Evolutionary conservation across 2,329 filamentous ascomycete genomes (phyloP).

Genomic region (Trichoderma koningii): DNA sequence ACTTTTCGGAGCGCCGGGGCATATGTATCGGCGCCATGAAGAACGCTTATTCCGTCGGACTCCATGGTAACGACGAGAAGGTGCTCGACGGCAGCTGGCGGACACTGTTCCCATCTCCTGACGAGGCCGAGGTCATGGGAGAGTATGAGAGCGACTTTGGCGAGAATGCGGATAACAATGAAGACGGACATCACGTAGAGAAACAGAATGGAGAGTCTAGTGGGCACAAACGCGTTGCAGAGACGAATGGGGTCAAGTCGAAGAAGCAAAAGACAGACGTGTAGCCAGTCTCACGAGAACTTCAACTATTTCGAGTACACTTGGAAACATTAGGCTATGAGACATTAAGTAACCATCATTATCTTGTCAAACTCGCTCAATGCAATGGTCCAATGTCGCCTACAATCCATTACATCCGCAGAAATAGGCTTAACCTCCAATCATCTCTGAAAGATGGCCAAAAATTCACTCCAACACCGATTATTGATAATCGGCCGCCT

Average conservation of each 20-base stretch:
- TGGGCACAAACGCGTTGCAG: constrained; percentile 34
- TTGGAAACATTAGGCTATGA: background rate
- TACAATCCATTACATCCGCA: background rate
- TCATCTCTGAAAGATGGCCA: constrained; percentile 13
- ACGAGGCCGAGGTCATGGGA: constrained; percentile 42
- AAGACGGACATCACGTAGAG: constrained; percentile 30
- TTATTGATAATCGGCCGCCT: background rate
- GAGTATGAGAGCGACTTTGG: constrained; percentile 40
- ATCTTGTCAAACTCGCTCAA: background rate
- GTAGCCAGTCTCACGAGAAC: background rate
- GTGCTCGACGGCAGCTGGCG: constrained; percentile 64
- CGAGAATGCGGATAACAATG: constrained; percentile 39
- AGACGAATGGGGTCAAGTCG: constrained; percentile 26
- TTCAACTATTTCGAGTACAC: too few relatives aligned
- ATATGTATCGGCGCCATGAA: constrained; percentile 70
- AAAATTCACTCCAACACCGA: background rate
- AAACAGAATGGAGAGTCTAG: constrained; percentile 28
- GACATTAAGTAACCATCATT: background rate
- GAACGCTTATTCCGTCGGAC: constrained; percentile 64
- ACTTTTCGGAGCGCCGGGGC: constrained; percentile 64
- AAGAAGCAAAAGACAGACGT: constrained; percentile 36
- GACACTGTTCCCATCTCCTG: constrained; percentile 45
- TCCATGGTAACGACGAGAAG: constrained; percentile 64
- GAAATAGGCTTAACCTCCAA: background rate
- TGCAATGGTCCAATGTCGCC: background rate